Evolutionary conservation across 495 filamentous ascomycete genomes (phyloP).

Genomic region (Copromyces sp.): DNA sequence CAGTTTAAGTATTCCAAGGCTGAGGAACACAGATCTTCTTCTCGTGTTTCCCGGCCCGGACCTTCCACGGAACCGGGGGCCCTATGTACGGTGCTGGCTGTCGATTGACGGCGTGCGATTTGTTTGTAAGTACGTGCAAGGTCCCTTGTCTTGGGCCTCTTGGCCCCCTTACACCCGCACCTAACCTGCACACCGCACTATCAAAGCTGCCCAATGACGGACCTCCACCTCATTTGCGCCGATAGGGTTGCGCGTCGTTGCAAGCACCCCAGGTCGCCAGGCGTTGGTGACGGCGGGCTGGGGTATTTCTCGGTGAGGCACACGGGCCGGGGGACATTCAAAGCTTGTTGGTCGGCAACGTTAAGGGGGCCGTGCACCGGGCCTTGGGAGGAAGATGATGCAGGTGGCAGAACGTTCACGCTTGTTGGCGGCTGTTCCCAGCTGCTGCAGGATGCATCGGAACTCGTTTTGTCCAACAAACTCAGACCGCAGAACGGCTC

Average conservation of each 20-base stretch:
- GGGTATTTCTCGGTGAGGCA: constrained; percentile 3
- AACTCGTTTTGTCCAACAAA: neutral
- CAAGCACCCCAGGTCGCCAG: neutral
- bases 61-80: neutral
- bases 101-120: neutral
- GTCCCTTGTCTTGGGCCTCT: neutral
- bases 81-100: neutral
- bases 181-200: constrained; percentile 6
- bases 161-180: neutral
- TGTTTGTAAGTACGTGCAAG: neutral
- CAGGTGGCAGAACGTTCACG: neutral
- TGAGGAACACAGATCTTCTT: neutral
- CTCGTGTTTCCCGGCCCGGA: neutral
- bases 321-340: constrained; percentile 10
- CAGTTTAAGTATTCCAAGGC: neutral
- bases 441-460: neutral
- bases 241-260: constrained; percentile 16
- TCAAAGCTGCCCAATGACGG: constrained; percentile 13
- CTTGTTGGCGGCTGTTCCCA: neutral
- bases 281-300: constrained; percentile 14
- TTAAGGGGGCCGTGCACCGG: neutral
- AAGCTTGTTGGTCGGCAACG: constrained; percentile 5
- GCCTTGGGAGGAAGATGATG: neutral
- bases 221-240: constrained; percentile 15
- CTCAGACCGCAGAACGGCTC: neutral